Conservation (phyloP, 805 yeast species). For the Candida sanyiensis region DNA sequence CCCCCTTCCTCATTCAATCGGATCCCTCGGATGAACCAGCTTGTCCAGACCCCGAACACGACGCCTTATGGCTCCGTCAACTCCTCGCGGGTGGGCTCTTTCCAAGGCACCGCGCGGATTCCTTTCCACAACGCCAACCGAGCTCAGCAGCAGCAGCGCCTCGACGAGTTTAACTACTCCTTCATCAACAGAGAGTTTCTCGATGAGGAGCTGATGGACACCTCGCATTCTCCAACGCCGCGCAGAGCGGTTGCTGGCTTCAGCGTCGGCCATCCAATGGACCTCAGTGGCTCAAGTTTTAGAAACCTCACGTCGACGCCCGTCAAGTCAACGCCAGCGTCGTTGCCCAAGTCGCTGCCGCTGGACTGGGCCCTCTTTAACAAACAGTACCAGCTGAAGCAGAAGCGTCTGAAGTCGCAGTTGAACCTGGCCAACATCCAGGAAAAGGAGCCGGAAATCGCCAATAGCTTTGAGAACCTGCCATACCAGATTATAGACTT, state of each 20-base stretch:
- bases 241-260: conserved; percentile 1
- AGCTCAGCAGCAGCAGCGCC: conserved; percentile 1
- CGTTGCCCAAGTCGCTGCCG: conserved; percentile 25
- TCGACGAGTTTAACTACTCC: conserved; percentile 16
- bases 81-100: conserved; percentile 5
- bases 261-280: conserved; percentile 4
- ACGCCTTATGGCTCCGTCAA: conserved; percentile 10
- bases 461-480: conserved; percentile 24
- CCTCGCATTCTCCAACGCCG: conserved; percentile 3
- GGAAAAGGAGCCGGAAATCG: conserved; percentile 8
- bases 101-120: conserved; percentile 5
- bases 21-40: conserved; percentile 9
- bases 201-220: conserved; percentile 13
- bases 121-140: conserved; percentile 10
- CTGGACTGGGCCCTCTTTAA: conserved; percentile 27
- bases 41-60: conserved; percentile 8
- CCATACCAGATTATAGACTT: conserved; percentile 26
- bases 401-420: conserved; percentile 13
- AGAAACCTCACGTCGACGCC: conserved; percentile 27
- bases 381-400: conserved; percentile 23
- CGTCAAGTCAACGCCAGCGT: conserved; percentile 18
- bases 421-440: conserved; percentile 4
- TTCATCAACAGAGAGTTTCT: conserved; percentile 24
- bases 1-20: too few species aligned
- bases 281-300: conserved; percentile 8